Percentiles rank a stretch among this genome's conserved stretches.
phyloP scores from a whole-genome alignment of 345 rosid species.

The Rubroshorea leprosula region DNA sequence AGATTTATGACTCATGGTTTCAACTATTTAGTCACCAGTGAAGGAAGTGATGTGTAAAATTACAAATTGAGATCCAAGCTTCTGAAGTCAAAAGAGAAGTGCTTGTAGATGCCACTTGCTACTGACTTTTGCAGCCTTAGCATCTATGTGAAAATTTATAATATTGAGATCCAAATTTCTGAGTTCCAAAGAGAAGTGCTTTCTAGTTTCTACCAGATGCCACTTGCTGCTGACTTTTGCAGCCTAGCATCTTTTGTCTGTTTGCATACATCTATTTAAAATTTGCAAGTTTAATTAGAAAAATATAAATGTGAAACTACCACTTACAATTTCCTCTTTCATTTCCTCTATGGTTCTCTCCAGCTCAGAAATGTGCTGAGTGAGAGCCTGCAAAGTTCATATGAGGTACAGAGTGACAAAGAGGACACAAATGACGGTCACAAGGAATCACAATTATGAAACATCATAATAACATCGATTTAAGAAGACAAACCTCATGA shows the following conservation, averaged over 20 bases:
- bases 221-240: constrained; percentile 4
- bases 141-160: background rate
- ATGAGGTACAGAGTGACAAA: constrained; percentile 10
- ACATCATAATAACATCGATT: constrained; percentile 4
- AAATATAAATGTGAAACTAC: constrained; percentile 1
- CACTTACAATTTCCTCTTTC: constrained; percentile 78
- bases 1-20: too few species aligned
- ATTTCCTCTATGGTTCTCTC: constrained; percentile 69
- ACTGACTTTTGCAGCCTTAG: background rate
- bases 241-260: constrained; percentile 2
- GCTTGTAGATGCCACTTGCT: too few species aligned
- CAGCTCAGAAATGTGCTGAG: constrained; percentile 87
- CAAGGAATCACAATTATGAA: constrained; percentile 10
- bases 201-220: constrained; percentile 7
- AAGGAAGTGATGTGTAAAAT: too few species aligned
- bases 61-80: too few species aligned
- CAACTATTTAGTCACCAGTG: too few species aligned
- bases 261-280: constrained; percentile 10
- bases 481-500: constrained; percentile 63
- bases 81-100: too few species aligned
- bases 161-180: constrained; percentile 1
- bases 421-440: constrained; percentile 3
- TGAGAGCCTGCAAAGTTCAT: constrained; percentile 62
- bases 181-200: background rate
- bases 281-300: background rate